Conservation (phyloP, 306 rosid species). For the Canavalia ensiformis region DNA sequence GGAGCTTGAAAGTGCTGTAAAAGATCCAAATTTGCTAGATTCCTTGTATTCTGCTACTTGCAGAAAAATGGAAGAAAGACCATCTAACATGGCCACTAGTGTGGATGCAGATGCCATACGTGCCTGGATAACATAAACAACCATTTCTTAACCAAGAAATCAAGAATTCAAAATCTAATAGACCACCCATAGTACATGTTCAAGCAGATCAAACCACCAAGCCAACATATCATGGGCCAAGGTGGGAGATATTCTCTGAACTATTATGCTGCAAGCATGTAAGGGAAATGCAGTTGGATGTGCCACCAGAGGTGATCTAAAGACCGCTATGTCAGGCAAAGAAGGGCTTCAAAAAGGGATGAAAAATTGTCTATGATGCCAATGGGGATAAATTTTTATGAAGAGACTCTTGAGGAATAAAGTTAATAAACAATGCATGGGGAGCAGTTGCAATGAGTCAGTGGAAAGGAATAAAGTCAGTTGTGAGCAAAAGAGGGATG, state of each 20-base stretch:
- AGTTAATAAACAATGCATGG: not conserved
- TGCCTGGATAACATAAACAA: slow-evolving; percentile 64
- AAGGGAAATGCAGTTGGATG: not conserved
- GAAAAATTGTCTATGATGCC: not conserved
- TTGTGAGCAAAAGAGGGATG: not conserved
- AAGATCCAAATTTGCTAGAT: slow-evolving; percentile 84
- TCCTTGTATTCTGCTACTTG: slow-evolving; percentile 94
- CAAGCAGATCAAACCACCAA: not conserved
- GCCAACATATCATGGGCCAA: not conserved
- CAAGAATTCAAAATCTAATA: not conserved
- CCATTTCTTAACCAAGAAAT: slow-evolving; percentile 42
- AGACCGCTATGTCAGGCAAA: not conserved
- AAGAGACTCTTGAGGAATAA: not conserved
- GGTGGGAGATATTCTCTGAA: not conserved
- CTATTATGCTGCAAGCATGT: not conserved
- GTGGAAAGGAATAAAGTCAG: not conserved
- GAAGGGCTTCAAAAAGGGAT: not conserved
- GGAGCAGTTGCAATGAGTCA: not conserved
- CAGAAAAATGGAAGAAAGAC: slow-evolving; percentile 76
- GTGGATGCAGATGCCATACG: slow-evolving; percentile 82
- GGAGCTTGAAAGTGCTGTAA: slow-evolving; percentile 89
- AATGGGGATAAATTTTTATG: not conserved
- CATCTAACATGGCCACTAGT: slow-evolving; percentile 81
- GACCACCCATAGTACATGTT: not conserved
- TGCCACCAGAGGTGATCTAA: not conserved